These are phyloP conservation scores for Limnanthes douglasii DNA, from an alignment of 345 rosid species.

Conservation along the genomic window DNA sequence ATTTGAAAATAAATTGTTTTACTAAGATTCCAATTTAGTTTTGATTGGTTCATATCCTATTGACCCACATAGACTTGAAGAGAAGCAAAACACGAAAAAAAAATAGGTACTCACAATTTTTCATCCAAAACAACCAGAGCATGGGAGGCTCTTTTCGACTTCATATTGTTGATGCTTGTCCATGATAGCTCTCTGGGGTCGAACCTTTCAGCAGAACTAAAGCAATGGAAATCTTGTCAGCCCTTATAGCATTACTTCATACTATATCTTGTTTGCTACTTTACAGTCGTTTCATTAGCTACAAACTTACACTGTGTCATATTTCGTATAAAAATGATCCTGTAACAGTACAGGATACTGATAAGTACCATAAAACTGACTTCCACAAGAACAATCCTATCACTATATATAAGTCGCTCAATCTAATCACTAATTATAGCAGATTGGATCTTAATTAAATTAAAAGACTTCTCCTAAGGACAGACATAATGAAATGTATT, in stretches of 20 bases:
- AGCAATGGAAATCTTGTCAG: slow-evolving; percentile 3
- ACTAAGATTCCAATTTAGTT: not conserved
- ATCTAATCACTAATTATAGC: too few relatives aligned
- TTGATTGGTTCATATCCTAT: not conserved
- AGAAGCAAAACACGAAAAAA: not conserved
- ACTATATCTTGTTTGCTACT: too few relatives aligned
- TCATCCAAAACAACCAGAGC: slow-evolving; percentile 53
- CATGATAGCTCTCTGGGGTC: slow-evolving; percentile 76
- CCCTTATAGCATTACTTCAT: too few relatives aligned
- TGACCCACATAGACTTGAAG: not conserved
- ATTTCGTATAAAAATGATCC: not conserved
- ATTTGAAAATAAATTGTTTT: not conserved
- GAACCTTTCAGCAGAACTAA: slow-evolving; percentile 69
- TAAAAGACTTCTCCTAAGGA: too few relatives aligned
- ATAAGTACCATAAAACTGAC: too few relatives aligned
- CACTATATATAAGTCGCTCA: too few relatives aligned
- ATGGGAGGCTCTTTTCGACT: slow-evolving; percentile 45
- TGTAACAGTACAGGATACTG: not conserved
- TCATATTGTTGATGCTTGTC: slow-evolving; percentile 43
- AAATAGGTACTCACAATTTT: slow-evolving; percentile 33
- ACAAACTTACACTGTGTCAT: too few relatives aligned
- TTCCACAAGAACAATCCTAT: too few relatives aligned
- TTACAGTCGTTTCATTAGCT: slow-evolving; percentile 9
- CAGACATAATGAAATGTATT: too few relatives aligned
- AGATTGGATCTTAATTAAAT: too few relatives aligned